Conservation (phyloP, 1,284 basidiomycete species). For the Wolfiporia cocos region DNA sequence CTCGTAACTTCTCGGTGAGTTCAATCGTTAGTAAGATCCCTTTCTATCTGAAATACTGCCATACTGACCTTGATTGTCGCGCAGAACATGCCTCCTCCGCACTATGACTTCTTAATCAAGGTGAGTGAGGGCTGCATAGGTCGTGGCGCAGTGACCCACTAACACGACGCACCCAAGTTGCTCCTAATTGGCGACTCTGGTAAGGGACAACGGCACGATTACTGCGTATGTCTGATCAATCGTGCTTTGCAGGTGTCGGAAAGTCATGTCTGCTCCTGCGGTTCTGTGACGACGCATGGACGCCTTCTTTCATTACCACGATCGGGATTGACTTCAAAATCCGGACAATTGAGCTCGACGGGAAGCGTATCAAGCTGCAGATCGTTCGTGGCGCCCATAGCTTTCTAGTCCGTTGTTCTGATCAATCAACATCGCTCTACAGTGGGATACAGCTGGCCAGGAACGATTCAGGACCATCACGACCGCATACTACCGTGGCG, state of each 20-base stretch:
- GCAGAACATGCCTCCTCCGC: constrained; percentile 71
- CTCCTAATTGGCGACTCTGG: constrained; percentile 97
- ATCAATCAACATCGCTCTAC: not conserved
- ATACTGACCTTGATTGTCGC: not conserved
- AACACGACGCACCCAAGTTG: constrained; percentile 49
- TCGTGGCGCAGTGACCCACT: constrained; percentile 6
- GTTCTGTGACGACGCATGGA: constrained; percentile 99
- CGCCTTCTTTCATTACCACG: constrained; percentile 98
- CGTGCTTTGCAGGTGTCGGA: constrained; percentile 69
- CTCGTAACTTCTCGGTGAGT: no score
- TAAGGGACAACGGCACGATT: not conserved
- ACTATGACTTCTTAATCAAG: constrained; percentile 94
- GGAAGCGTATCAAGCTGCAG: constrained; percentile 94
- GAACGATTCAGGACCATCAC: constrained; percentile 99
- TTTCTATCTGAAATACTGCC: no score
- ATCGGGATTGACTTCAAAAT: constrained; percentile 98
- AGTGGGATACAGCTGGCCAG: constrained; percentile 99
- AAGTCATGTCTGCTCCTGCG: constrained; percentile 98
- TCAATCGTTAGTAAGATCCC: no score
- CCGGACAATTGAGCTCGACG: constrained; percentile 93
- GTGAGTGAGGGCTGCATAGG: constrained; percentile 29
- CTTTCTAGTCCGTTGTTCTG: not conserved
- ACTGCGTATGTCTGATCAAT: constrained; percentile 4
- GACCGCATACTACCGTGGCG: constrained; percentile 99
- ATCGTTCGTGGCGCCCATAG: constrained; percentile 78